Base-by-base conservation (phyloP, 2,329 filamentous ascomycete genomes). In the Nakataea oryzae region DNA sequence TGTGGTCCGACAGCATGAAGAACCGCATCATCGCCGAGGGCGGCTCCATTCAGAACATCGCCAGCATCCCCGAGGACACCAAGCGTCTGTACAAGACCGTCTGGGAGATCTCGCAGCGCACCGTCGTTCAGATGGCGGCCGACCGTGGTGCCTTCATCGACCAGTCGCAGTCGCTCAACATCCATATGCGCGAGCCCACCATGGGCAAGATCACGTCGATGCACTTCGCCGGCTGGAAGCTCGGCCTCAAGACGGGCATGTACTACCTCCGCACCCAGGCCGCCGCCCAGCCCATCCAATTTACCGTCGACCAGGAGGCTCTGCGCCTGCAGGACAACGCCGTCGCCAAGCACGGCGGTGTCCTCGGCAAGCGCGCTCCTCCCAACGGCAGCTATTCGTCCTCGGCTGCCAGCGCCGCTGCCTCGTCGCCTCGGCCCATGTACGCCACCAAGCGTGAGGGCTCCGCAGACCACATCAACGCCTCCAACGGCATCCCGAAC, bases 141-240 rank as follows among this genome's bases (percentile, higher is more conserved):
- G 95, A 99, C 75, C 93, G 95, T 76, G 95, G 95, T 78, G 95
- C 95, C 63, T 99, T 95, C 78, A 97, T 99, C 72, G 95, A 99
- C 74, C 95, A 99, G 83, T 97, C 93, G 60, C 95, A 99, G 78
- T 97, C 93, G 14, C 87, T 99, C 70, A 99, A 99, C 83, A 97
- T 99, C 69, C 95, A 99, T 82, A 92, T 99, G 88, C 96, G 96
- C 77, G 93, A 97, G 72, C 95, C 95, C 55, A 96, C 93, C 60
- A 97, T 99, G 93, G 95, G 95, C 79, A 99, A 99, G 85, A 96
- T 99, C 76, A 99, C 95, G 64, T 95, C 89, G 75, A 99, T 99
- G 95, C 95, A 99, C 81, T 99, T 99, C 73, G 86, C 95, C 59
- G 95, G 95, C 70, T 99, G 95, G 95, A 99, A 97, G 84, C 87